Evolutionary conservation across 345 rosid genomes (phyloP).

Genomic region (Anastatica hierochuntica): DNA sequence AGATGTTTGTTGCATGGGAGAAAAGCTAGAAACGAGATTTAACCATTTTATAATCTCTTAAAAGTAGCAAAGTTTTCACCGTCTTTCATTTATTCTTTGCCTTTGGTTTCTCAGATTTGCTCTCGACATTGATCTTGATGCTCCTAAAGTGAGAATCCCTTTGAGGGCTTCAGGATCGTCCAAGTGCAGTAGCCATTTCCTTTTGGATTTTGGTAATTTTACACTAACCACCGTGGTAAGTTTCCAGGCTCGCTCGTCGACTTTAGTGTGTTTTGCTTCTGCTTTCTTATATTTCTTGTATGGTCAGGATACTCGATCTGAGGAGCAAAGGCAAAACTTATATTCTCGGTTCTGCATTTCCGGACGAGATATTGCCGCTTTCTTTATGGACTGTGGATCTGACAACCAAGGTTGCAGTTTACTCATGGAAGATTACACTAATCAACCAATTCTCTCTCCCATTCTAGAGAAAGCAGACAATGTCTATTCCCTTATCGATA

Average conservation of each 20-base stretch:
- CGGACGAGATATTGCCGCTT: slow-evolving; percentile 96
- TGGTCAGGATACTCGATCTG: slow-evolving; percentile 60
- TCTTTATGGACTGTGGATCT: slow-evolving; percentile 63
- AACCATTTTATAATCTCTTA: background rate
- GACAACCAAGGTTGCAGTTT: slow-evolving; percentile 36
- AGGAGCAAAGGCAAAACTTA: slow-evolving; percentile 69
- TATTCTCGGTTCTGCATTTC: slow-evolving; percentile 85
- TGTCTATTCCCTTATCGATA: slow-evolving; percentile 75
- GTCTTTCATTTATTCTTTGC: slow-evolving; percentile 7
- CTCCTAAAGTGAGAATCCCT: slow-evolving; percentile 93
- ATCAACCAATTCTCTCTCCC: slow-evolving; percentile 36
- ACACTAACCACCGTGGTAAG: slow-evolving; percentile 76
- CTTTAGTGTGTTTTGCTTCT: slow-evolving; percentile 12
- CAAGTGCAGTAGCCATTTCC: slow-evolving; percentile 65
- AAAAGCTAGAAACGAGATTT: slow-evolving; percentile 8
- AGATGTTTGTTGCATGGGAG: slow-evolving; percentile 13
- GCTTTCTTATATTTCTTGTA: slow-evolving; percentile 17
- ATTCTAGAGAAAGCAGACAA: slow-evolving; percentile 31
- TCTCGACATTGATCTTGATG: slow-evolving; percentile 96
- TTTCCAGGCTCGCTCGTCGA: slow-evolving; percentile 17
- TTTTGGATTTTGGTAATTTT: slow-evolving; percentile 96
- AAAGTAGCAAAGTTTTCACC: slow-evolving; percentile 1
- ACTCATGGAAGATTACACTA: slow-evolving; percentile 30
- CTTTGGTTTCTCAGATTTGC: slow-evolving; percentile 62
- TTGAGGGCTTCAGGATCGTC: slow-evolving; percentile 53